A percentile compares a stretch with the other conserved stretches of the same genome.
Evolutionary conservation across 2,329 filamentous ascomycete species (phyloP).

Genomic region (Cladosporium sp.): DNA sequence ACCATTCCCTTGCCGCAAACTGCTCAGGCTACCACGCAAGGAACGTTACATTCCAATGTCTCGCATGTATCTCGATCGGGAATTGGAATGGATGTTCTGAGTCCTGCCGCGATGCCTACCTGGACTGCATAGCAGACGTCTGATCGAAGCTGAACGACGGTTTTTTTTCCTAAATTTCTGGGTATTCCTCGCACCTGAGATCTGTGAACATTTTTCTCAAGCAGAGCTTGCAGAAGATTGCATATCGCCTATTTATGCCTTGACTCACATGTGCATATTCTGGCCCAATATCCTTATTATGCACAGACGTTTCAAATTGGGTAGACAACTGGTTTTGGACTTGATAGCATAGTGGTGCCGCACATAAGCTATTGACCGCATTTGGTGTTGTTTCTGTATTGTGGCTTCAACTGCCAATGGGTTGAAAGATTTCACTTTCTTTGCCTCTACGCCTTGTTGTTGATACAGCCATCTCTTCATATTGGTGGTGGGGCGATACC

Average conservation of each 20-base stretch:
- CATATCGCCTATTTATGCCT: neutral
- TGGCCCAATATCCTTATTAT: too few species aligned
- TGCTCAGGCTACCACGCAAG: neutral
- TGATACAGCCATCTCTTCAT: neutral
- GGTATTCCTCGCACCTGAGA: neutral
- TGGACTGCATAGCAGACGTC: too few species aligned
- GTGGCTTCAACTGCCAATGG: neutral
- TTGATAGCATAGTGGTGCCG: neutral
- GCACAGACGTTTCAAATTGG: too few species aligned
- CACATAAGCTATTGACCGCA: neutral
- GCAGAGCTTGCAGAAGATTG: too few species aligned
- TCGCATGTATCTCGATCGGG: neutral
- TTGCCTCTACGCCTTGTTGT: neutral
- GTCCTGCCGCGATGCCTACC: neutral
- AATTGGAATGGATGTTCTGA: neutral
- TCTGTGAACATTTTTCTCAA: neutral
- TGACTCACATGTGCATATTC: neutral
- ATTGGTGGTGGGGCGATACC: neutral
- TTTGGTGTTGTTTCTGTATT: neutral
- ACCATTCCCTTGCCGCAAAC: neutral
- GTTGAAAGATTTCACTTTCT: neutral
- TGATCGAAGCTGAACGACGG: too few species aligned
- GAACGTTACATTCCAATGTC: neutral
- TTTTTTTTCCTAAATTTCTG: neutral
- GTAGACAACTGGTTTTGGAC: neutral